phyloP scores from a whole-genome alignment of 306 rosid genomes.

The Cajanus cajan region DNA sequence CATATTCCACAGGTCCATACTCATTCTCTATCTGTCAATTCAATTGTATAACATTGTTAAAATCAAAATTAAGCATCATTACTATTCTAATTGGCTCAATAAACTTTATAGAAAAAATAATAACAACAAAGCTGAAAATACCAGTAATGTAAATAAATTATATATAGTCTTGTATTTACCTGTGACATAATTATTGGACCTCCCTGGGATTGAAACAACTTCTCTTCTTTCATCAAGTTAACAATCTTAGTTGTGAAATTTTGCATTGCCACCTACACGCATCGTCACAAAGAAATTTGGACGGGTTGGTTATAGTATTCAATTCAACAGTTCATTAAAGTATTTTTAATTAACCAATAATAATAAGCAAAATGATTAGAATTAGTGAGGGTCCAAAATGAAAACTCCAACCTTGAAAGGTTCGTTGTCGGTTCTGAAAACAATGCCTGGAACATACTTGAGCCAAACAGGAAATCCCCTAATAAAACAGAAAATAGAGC shows the following conservation, averaged over 20 bases:
- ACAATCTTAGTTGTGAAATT: slow-evolving; percentile 81
- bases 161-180: slow-evolving; percentile 47
- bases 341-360: neutral
- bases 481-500: slow-evolving; percentile 55
- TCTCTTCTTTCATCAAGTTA: slow-evolving; percentile 73
- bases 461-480: slow-evolving; percentile 99
- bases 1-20: slow-evolving; percentile 62
- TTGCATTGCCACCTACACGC: slow-evolving; percentile 81
- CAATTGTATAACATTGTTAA: neutral
- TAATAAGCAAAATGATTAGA: neutral
- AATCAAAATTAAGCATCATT: neutral
- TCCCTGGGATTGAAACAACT: slow-evolving; percentile 78
- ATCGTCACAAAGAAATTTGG: slow-evolving; percentile 18
- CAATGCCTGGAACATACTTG: slow-evolving; percentile 84
- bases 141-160: neutral
- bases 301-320: no score
- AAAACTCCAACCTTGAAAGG: slow-evolving; percentile 82
- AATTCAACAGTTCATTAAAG: neutral
- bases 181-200: slow-evolving; percentile 96
- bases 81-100: neutral
- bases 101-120: neutral
- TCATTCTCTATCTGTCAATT: slow-evolving; percentile 82
- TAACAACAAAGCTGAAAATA: neutral
- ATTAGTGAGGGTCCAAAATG: neutral
- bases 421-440: slow-evolving; percentile 88